Base-by-base conservation (phyloP, 2,329 filamentous ascomycete species). In the Botrytis medusae region DNA sequence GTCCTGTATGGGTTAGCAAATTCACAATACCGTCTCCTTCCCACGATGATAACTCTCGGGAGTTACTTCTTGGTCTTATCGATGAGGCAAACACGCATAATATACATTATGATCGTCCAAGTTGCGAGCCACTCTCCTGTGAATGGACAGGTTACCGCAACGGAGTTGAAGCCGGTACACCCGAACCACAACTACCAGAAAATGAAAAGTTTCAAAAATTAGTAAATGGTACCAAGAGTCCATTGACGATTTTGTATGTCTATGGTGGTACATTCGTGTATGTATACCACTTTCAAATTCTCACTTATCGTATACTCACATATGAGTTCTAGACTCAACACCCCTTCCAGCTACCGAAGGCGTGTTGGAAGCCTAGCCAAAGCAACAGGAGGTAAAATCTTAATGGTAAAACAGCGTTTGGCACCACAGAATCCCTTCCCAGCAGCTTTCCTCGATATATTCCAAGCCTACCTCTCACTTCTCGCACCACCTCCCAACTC, bases 401-500 rank as follows among this genome's bases (percentile, higher is more conserved):
- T 51, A 14, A 63, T 61, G 57, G 69, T 71, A 2, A 25, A 57
- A 29, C 44, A 63, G 40, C 57, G 57, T 32, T 42, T 71, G n/a
- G 42, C 57, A 42, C 69, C 69, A 18, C 57, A 71, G 34, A 42
- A 51, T 32, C 40, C 57, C 10, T 71, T 71, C 59, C 69, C 69
- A 16, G n/a, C 69, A 12, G 69, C 69, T 40, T 40, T 71, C 18
- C 37, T 71, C 32, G 69, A 71, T 51, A 25, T 29, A 9, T 63
- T 71, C 34, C 69, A 48, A 25, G 10, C 37, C 10, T 71, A 71
- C 37, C 32, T 64, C 20, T 71, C 59, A 22, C 48, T 64, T 22
- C 69, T 64, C 16, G 40, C 42, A 40, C 59, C 59, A 29, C 16
- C 51, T 14, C 59, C 42, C 1, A 32, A 22, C 22, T 44, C 69